phyloP scores from a whole-genome alignment of 2,329 filamentous ascomycete species.

The Pseudogymnoascus sp. region DNA sequence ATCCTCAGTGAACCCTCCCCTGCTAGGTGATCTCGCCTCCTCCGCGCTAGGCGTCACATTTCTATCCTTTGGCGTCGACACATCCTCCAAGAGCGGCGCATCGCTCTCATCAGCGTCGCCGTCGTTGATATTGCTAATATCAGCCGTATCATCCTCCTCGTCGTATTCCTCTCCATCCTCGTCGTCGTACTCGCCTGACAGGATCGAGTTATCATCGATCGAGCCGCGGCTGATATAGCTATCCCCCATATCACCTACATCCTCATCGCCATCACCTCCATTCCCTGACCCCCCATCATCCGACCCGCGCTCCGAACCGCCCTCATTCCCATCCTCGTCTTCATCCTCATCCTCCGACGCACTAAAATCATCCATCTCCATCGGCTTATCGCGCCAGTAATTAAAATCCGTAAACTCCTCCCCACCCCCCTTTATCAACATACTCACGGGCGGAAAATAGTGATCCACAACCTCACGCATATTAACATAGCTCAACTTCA shows the following conservation, averaged over 20 bases:
- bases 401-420: slow-evolving; percentile 96
- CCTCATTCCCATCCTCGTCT: slow-evolving; percentile 43
- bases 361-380: slow-evolving; percentile 82
- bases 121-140: slow-evolving; percentile 26
- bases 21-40: slow-evolving; percentile 12
- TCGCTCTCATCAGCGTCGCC: slow-evolving; percentile 12
- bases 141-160: slow-evolving; percentile 27
- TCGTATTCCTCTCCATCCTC: slow-evolving; percentile 12
- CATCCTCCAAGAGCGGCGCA: not conserved
- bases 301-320: slow-evolving; percentile 27
- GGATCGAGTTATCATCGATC: slow-evolving; percentile 30
- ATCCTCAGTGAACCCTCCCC: slow-evolving; percentile 33
- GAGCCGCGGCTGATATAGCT: slow-evolving; percentile 48
- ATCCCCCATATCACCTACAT: slow-evolving; percentile 43
- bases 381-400: slow-evolving; percentile 82
- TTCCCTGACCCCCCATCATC: slow-evolving; percentile 49
- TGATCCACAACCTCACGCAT: slow-evolving; percentile 98
- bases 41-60: slow-evolving; percentile 15
- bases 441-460: slow-evolving; percentile 88
- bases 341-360: slow-evolving; percentile 63
- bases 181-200: slow-evolving; percentile 26
- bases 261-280: slow-evolving; percentile 40
- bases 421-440: slow-evolving; percentile 78
- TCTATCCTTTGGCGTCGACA: not conserved
- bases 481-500: slow-evolving; percentile 93